A percentile compares a stretch with the other conserved stretches of the same genome.
These are phyloP conservation scores for Pyrenochaeta sp. DNA, from an alignment of 2,329 filamentous ascomycete genomes.

Conservation along the genomic window DNA sequence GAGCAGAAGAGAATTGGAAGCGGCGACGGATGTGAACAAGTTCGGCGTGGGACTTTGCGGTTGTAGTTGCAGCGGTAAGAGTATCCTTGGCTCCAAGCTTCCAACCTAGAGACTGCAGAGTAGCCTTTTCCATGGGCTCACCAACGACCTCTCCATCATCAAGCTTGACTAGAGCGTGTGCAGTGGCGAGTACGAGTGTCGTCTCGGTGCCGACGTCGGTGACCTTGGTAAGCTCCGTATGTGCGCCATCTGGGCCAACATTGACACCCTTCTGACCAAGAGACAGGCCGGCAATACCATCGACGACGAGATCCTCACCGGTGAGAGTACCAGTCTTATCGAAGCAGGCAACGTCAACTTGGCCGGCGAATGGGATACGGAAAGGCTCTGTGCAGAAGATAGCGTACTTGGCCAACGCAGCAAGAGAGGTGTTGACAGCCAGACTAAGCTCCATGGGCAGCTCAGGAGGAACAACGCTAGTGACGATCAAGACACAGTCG, in stretches of 20 bases:
- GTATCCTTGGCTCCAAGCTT: conserved; percentile 87
- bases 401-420: conserved; percentile 90
- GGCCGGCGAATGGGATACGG: conserved; percentile 94
- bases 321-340: conserved; percentile 98
- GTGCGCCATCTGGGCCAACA: conserved; percentile 79
- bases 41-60: conserved; percentile 64
- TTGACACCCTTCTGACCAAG: conserved; percentile 72
- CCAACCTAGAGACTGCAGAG: conserved; percentile 88
- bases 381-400: conserved; percentile 99
- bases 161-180: conserved; percentile 92
- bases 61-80: conserved; percentile 72
- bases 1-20: conserved; percentile 96
- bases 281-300: conserved; percentile 90
- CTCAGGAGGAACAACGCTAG: conserved; percentile 97
- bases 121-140: conserved; percentile 99
- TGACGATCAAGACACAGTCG: conserved; percentile 97
- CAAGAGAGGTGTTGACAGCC: conserved; percentile 96
- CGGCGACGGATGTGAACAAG: conserved; percentile 93
- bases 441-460: conserved; percentile 97
- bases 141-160: conserved; percentile 97
- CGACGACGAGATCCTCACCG: conserved; percentile 94
- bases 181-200: conserved; percentile 90
- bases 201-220: conserved; percentile 78
- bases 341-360: conserved; percentile 95
- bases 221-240: conserved; percentile 78